Conservation (phyloP, 164 flowering plant species). For the Akebia trifoliata region DNA sequence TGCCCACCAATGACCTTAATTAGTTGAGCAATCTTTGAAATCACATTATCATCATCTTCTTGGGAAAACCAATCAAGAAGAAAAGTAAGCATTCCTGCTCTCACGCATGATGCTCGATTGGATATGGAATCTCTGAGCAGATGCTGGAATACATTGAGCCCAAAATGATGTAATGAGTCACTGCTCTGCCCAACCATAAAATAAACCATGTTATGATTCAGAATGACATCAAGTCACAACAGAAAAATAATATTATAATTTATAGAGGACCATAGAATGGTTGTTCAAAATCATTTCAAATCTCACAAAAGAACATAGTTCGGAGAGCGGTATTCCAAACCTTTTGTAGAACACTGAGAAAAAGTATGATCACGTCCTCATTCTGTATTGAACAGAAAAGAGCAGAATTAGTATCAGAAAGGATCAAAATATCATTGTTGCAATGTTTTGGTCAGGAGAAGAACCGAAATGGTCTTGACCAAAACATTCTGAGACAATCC, state of each 20-base stretch:
- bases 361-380: conserved; percentile 89
- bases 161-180: conserved; percentile 60
- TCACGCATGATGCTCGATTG: conserved; percentile 82
- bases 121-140: conserved; percentile 80
- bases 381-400: conserved; percentile 48
- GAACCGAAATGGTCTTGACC: no score
- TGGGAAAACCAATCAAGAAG: conserved; percentile 93
- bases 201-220: conserved; percentile 22
- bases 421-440: no score
- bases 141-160: conserved; percentile 74
- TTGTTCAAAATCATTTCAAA: neutral
- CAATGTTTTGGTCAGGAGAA: no score
- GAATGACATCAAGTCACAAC: conserved; percentile 1
- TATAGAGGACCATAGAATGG: no score
- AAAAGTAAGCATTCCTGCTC: conserved; percentile 93
- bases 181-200: conserved; percentile 91
- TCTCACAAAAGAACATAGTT: conserved; percentile 6
- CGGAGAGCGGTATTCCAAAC: conserved; percentile 42
- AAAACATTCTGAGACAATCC: no score
- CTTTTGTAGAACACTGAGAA: conserved; percentile 82
- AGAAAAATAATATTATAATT: neutral
- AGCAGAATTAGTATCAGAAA: conserved; percentile 7
- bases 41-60: conserved; percentile 52
- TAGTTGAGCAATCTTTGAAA: conserved; percentile 64
- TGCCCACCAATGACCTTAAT: conserved; percentile 92